phyloP scores from a whole-genome alignment of 2,329 filamentous ascomycete species.

The Epicoccum nigrum region DNA sequence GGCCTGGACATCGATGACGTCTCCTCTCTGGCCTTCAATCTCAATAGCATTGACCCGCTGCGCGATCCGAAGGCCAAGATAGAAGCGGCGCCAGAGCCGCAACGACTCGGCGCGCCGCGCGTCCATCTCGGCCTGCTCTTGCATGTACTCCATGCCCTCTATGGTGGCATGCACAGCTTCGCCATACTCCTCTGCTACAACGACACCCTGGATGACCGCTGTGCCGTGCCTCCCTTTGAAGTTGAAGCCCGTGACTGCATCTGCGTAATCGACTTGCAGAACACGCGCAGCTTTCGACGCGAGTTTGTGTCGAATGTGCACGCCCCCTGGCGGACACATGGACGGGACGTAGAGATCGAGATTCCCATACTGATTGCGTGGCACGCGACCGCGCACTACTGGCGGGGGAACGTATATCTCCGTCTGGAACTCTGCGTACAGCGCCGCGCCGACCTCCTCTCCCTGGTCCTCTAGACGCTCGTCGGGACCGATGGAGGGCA shows the following conservation, averaged over 20 bases:
- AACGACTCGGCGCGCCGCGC: slow-evolving; percentile 57
- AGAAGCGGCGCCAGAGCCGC: slow-evolving; percentile 64
- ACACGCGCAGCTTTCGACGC: slow-evolving; percentile 75
- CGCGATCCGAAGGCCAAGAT: slow-evolving; percentile 70
- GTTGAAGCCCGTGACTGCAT: slow-evolving; percentile 86
- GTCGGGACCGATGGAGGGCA: slow-evolving; percentile 33
- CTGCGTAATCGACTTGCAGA: slow-evolving; percentile 82
- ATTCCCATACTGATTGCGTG: slow-evolving; percentile 67
- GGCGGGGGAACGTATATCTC: slow-evolving; percentile 77
- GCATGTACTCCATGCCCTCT: slow-evolving; percentile 69
- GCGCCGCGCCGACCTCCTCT: slow-evolving; percentile 56
- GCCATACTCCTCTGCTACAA: slow-evolving; percentile 73
- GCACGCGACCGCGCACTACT: slow-evolving; percentile 73
- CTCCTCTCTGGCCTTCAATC: slow-evolving; percentile 42
- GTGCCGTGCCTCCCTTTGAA: slow-evolving; percentile 88
- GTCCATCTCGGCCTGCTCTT: slow-evolving; percentile 67
- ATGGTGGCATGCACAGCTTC: slow-evolving; percentile 76
- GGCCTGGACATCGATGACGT: slow-evolving; percentile 35
- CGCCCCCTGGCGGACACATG: slow-evolving; percentile 67
- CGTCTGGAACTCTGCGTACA: slow-evolving; percentile 68
- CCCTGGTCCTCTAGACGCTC: slow-evolving; percentile 44
- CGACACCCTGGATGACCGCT: slow-evolving; percentile 77
- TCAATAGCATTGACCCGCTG: slow-evolving; percentile 70
- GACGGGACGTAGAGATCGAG: slow-evolving; percentile 67
- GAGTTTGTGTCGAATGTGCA: slow-evolving; percentile 62